A percentile compares a stretch with the other conserved stretches of the same genome.
Conservation (phyloP, 129 eudicot species). For the Chrysanthemum lavandulifolium region DNA sequence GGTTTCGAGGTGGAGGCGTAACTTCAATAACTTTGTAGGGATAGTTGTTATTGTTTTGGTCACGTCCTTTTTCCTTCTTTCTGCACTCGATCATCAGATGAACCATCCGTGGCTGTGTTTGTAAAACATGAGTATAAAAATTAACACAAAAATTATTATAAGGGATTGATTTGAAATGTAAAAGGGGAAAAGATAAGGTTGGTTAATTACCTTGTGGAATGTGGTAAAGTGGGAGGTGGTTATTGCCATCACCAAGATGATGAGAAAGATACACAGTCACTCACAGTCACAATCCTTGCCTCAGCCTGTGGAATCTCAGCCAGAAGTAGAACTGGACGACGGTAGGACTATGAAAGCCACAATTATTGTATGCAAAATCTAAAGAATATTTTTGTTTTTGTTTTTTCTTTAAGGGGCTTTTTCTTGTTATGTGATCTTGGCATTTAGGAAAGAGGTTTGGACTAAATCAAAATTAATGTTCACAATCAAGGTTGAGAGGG, state of each 20-base stretch:
- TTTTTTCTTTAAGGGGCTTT: too few relatives aligned
- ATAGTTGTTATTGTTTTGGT: slow-evolving; percentile 32
- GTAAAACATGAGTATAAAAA: not conserved
- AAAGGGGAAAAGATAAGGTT: not conserved
- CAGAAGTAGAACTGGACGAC: too few relatives aligned
- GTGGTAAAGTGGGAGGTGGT: slow-evolving; percentile 29
- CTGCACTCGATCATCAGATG: slow-evolving; percentile 50
- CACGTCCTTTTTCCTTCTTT: slow-evolving; percentile 74
- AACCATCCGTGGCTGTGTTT: slow-evolving; percentile 26
- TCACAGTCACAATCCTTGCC: too few relatives aligned
- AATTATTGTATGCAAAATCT: too few relatives aligned
- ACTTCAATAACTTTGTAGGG: slow-evolving; percentile 89
- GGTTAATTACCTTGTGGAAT: slow-evolving; percentile 35
- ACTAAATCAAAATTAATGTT: too few relatives aligned
- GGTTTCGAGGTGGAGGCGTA: slow-evolving; percentile 85
- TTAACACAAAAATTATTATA: not conserved
- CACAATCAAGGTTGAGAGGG: too few relatives aligned
- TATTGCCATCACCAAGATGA: slow-evolving; percentile 38
- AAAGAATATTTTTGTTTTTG: too few relatives aligned
- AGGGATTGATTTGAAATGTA: not conserved
- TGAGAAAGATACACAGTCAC: too few relatives aligned
- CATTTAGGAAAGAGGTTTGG: too few relatives aligned
- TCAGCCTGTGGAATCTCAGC: too few relatives aligned
- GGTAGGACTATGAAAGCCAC: too few relatives aligned
- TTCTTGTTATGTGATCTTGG: too few relatives aligned